Base-by-base conservation (phyloP, 805 yeast genomes). In the Peterozyma xylosa region DNA sequence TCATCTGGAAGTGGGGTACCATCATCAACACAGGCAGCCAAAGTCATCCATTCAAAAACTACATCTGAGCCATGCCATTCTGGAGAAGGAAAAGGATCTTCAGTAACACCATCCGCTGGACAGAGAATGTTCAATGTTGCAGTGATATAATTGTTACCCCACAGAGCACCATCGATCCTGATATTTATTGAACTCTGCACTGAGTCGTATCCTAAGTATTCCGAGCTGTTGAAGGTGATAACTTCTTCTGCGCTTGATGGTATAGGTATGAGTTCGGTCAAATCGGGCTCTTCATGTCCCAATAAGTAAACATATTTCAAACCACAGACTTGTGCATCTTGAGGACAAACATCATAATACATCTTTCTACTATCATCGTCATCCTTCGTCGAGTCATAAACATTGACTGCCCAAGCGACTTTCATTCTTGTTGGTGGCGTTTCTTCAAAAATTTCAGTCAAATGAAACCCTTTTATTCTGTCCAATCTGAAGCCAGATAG, bases 401-500 rank as follows among this genome's bases (percentile, higher is more conserved):
- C 67, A 41, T 87, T 83, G 33, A 90, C 50, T 54, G 71, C 78
- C 90, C 96, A 86, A 2, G 76, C 70, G 32, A 70, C 61, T 41
- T 66, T 71, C 1, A 85, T 76, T 30, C 60, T 63, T 11, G 91
- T 75, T 1, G 99, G 98, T 14, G 98, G 98, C 10, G 96, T 86
- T 37, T 71, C 73, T 30, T 60, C 64, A 14, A 67, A 51, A 4
- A 53, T 34, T 5, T 69, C 55, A n/a, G 67, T 62, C 1, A 62
- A 42, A 50, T 76, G 75, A 4, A 74, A 56, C 3, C 83, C 84
- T 41, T 70, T 68, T 40, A 82, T 64, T 14, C 63, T 48, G 15
- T 65, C 63, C 45, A 82, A 64, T 42, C 76, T 67, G 55, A 67
- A 71, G 1, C 53, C 52, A 3, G 50, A 45, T 33, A 76, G 60